Percentiles rank a stretch among this genome's conserved stretches.
Conservation (phyloP, 1,139 yeast genomes). For the Hemisphaericaspora lyxosophila region DNA sequence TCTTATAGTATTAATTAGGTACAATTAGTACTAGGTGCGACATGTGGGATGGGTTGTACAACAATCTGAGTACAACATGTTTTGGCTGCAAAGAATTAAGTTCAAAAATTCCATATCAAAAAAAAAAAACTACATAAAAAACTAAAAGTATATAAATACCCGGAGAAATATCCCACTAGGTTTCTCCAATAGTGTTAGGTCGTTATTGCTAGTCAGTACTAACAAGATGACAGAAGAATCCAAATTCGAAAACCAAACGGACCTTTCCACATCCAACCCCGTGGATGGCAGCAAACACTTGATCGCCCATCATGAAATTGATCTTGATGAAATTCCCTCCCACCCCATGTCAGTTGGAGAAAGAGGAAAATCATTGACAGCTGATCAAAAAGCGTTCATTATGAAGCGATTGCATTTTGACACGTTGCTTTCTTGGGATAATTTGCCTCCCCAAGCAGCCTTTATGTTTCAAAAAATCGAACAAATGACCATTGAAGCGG, state of each 20-base stretch:
- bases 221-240: not conserved
- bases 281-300: too few species aligned
- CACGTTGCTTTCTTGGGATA: conserved; percentile 25
- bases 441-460: conserved; percentile 27
- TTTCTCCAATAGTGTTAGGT: too few species aligned
- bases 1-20: too few species aligned
- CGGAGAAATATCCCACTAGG: too few species aligned
- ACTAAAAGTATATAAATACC: too few species aligned
- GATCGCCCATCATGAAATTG: conserved; percentile 17
- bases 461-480: conserved; percentile 33
- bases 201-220: not conserved
- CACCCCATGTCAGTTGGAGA: conserved; percentile 22
- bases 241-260: not conserved
- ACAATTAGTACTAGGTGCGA: too few species aligned
- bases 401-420: conserved; percentile 29
- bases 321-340: conserved; percentile 21
- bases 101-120: too few species aligned
- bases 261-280: too few species aligned
- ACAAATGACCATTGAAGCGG: conserved; percentile 20
- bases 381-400: conserved; percentile 27
- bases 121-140: too few species aligned
- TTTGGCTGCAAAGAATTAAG: too few species aligned
- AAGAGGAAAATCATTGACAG: conserved; percentile 25
- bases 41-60: too few species aligned
- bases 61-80: too few species aligned